phyloP scores from a whole-genome alignment of 176 grass and related monocot species.

The Saccharum spontaneum region DNA sequence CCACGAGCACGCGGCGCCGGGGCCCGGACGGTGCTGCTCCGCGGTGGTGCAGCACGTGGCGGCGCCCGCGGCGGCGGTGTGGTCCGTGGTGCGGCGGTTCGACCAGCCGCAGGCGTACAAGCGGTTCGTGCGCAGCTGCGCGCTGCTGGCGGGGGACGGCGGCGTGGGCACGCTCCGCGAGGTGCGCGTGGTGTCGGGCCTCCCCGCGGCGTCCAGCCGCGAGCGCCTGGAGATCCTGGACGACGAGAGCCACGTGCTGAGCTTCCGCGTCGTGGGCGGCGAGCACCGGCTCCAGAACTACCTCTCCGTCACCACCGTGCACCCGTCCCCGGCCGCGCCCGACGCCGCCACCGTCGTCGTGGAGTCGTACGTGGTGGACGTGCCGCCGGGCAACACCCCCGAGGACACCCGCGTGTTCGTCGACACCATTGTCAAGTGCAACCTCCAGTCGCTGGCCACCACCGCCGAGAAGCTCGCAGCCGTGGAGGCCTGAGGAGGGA shows the following conservation, averaged over 20 bases:
- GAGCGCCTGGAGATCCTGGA: constrained; percentile 94
- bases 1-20: constrained; percentile 64
- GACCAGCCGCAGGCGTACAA: constrained; percentile 95
- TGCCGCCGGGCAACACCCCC: constrained; percentile 84
- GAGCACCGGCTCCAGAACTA: constrained; percentile 91
- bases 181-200: constrained; percentile 87
- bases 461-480: constrained; percentile 68
- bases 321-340: constrained; percentile 52
- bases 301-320: constrained; percentile 81
- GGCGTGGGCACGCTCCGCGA: constrained; percentile 85
- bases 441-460: constrained; percentile 91
- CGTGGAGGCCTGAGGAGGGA: constrained; percentile 42
- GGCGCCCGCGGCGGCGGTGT: constrained; percentile 70
- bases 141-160: constrained; percentile 71
- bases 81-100: constrained; percentile 93
- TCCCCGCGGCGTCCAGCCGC: constrained; percentile 77
- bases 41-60: constrained; percentile 78
- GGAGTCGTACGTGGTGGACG: constrained; percentile 95
- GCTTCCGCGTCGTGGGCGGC: constrained; percentile 90
- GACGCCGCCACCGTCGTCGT: constrained; percentile 72
- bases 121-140: constrained; percentile 86
- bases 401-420: constrained; percentile 91
- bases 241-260: constrained; percentile 89
- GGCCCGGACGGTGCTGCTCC: constrained; percentile 72
- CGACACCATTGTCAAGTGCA: constrained; percentile 96